Evolutionary conservation across 768 basidiomycete species (phyloP).

Genomic region (Pholiota molesta): DNA sequence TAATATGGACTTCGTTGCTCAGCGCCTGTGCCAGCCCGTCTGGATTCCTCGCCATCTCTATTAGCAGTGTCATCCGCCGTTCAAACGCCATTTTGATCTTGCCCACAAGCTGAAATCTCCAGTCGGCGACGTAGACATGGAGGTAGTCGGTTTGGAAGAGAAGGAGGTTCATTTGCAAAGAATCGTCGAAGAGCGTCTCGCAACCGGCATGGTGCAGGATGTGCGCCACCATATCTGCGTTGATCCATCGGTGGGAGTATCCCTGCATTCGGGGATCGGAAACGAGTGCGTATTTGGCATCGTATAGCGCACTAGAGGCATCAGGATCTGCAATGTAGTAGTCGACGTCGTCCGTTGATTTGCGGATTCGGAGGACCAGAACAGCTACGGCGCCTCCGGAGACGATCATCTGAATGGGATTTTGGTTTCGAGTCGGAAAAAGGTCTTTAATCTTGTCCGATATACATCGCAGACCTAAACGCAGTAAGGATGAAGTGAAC

Average conservation of each 20-base stretch:
- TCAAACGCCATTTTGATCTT: slow-evolving; percentile 4
- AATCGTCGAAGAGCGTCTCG: slow-evolving; percentile 4
- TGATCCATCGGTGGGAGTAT: background rate
- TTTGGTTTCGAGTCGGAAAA: background rate
- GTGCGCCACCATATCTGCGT: slow-evolving; percentile 3
- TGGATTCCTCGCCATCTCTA: background rate
- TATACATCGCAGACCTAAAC: background rate
- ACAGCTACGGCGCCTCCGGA: background rate
- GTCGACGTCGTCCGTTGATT: background rate
- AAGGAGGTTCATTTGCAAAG: background rate
- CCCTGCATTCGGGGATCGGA: background rate
- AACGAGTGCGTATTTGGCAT: background rate
- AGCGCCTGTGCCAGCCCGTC: background rate
- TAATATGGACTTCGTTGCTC: background rate
- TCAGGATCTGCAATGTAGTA: background rate
- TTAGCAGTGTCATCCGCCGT: background rate
- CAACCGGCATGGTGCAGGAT: background rate
- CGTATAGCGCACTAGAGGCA: background rate
- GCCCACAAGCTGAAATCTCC: background rate
- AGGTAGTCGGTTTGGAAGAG: background rate
- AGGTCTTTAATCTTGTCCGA: background rate
- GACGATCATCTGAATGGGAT: background rate
- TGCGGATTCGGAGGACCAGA: background rate
- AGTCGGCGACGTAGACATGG: background rate
- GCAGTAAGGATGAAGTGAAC: background rate